phyloP scores from a whole-genome alignment of 495 filamentous ascomycete genomes.

The Aspergillus steynii region DNA sequence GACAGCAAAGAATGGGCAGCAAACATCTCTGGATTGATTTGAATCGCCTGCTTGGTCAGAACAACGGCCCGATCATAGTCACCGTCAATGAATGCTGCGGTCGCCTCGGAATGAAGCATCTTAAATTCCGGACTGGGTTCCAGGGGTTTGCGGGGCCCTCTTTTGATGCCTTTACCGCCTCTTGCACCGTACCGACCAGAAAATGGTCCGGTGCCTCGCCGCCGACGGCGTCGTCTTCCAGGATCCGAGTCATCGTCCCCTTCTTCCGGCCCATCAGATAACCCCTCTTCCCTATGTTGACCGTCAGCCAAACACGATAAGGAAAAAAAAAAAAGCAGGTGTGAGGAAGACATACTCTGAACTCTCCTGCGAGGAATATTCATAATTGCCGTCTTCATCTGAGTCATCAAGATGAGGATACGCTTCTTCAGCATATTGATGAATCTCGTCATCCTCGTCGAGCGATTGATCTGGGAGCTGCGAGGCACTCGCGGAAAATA shows the following conservation, averaged over 20 bases:
- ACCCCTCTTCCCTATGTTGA: constrained; percentile 27
- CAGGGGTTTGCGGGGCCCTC: constrained; percentile 68
- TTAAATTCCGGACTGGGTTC: constrained; percentile 78
- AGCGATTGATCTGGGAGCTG: constrained; percentile 17
- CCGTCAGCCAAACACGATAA: background rate
- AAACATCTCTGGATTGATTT: constrained; percentile 81
- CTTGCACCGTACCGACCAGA: constrained; percentile 46
- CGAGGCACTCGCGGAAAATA: constrained; percentile 16
- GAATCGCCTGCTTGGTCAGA: constrained; percentile 66
- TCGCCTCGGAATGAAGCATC: constrained; percentile 66
- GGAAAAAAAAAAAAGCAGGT: background rate
- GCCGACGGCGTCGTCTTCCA: constrained; percentile 29
- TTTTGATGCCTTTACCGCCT: constrained; percentile 51
- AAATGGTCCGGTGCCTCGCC: constrained; percentile 41
- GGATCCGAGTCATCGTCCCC: constrained; percentile 35
- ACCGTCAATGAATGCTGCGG: constrained; percentile 65
- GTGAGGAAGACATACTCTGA: constrained; percentile 17
- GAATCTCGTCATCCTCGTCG: constrained; percentile 15
- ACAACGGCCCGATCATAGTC: constrained; percentile 64
- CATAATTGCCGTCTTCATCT: constrained; percentile 29
- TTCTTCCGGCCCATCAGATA: constrained; percentile 20
- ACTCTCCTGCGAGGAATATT: constrained; percentile 24
- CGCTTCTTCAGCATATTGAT: constrained; percentile 23
- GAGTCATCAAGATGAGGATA: constrained; percentile 12
- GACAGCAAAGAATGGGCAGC: constrained; percentile 74